These are phyloP conservation scores for Hippophae rhamnoides DNA, from an alignment of 306 rosid genomes.

Conservation along the genomic window DNA sequence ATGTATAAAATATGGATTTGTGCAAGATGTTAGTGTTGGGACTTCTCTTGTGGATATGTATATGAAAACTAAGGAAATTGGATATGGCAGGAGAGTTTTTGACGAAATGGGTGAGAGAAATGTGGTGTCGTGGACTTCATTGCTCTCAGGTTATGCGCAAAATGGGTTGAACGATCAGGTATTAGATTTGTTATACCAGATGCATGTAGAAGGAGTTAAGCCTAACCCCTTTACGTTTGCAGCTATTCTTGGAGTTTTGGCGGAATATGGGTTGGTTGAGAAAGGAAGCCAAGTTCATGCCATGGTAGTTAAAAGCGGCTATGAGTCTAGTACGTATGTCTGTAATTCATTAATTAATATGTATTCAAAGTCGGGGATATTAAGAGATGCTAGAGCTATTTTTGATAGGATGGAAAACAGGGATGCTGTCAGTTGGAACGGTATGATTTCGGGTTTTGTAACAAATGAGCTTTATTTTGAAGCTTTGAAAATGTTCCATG, in stretches of 20 bases:
- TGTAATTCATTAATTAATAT: slow-evolving; percentile 58
- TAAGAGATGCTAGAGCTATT: slow-evolving; percentile 47
- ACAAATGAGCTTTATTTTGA: slow-evolving; percentile 42
- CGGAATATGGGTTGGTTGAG: slow-evolving; percentile 32
- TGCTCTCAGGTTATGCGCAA: slow-evolving; percentile 51
- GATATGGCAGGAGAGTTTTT: slow-evolving; percentile 59
- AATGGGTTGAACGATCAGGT: slow-evolving; percentile 34
- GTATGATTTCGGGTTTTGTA: slow-evolving; percentile 63
- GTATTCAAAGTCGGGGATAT: slow-evolving; percentile 57
- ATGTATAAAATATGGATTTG: slow-evolving; percentile 51
- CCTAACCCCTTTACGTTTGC: slow-evolving; percentile 54
- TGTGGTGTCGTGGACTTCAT: slow-evolving; percentile 78
- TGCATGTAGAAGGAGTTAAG: slow-evolving; percentile 41
- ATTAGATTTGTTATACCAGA: slow-evolving; percentile 36
- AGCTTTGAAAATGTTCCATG: slow-evolving; percentile 48
- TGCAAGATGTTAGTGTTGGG: slow-evolving; percentile 54
- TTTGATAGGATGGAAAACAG: slow-evolving; percentile 45
- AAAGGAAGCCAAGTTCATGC: slow-evolving; percentile 57
- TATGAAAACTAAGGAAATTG: slow-evolving; percentile 52
- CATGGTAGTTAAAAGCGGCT: slow-evolving; percentile 55
- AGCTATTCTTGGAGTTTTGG: slow-evolving; percentile 52
- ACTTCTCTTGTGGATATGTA: slow-evolving; percentile 78
- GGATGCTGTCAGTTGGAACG: slow-evolving; percentile 68
- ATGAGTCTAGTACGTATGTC: slow-evolving; percentile 32
- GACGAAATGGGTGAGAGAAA: slow-evolving; percentile 59